These are phyloP conservation scores for Penicillium brasilianum DNA, from an alignment of 2,329 filamentous ascomycete genomes.

Conservation along the genomic window DNA sequence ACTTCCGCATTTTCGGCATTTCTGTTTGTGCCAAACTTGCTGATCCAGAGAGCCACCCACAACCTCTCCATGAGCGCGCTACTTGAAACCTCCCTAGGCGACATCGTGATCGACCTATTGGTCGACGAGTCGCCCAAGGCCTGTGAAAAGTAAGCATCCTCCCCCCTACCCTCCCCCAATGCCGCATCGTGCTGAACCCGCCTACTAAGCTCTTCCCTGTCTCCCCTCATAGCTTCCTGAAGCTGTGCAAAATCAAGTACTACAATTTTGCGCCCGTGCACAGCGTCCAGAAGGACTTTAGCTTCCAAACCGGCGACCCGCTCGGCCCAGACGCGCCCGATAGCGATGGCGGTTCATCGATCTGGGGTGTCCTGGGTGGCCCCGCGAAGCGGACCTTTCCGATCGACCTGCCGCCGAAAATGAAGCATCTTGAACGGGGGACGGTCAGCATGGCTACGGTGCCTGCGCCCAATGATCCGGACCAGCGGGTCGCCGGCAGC, in stretches of 20 bases:
- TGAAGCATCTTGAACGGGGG: conserved; percentile 86
- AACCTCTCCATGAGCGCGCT: conserved; percentile 77
- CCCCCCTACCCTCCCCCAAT: conserved; percentile 7
- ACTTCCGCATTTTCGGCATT: not conserved
- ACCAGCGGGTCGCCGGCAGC: conserved; percentile 80
- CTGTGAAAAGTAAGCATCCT: conserved; percentile 82
- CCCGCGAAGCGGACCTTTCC: conserved; percentile 76
- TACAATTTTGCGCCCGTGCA: conserved; percentile 97
- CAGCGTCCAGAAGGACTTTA: conserved; percentile 91
- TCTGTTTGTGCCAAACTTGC: not conserved
- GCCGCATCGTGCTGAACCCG: conserved; percentile 56
- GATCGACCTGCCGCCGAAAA: conserved; percentile 81
- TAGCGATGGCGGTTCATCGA: conserved; percentile 89
- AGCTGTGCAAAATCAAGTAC: conserved; percentile 98
- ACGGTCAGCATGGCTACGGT: conserved; percentile 98
- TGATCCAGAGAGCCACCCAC: not conserved
- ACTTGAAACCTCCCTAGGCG: conserved; percentile 88
- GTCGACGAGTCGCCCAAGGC: conserved; percentile 87
- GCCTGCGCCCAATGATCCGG: conserved; percentile 74
- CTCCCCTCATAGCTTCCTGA: conserved; percentile 74
- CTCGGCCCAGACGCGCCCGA: conserved; percentile 81
- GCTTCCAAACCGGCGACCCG: conserved; percentile 94
- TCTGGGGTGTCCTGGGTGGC: conserved; percentile 82
- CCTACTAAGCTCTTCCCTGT: conserved; percentile 56
- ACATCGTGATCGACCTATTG: conserved; percentile 92